phyloP scores from a whole-genome alignment of 2,329 filamentous ascomycete species.

The Chalaropsis thielavioides region DNA sequence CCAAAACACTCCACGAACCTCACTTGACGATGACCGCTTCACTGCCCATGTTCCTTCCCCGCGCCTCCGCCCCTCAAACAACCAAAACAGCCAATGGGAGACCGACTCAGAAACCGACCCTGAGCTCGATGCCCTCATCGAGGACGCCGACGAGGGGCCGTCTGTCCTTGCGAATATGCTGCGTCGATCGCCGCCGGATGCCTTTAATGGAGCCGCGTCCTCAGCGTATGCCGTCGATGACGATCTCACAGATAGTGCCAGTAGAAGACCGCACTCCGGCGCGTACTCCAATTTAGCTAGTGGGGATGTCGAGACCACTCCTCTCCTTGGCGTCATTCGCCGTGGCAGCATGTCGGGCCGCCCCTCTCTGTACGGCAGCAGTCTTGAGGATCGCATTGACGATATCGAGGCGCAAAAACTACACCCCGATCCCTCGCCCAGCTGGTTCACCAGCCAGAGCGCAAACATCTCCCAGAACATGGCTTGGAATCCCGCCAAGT shows the following conservation, averaged over 20 bases:
- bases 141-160: slow-evolving; percentile 24
- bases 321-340: slow-evolving; percentile 21
- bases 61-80: neutral
- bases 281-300: slow-evolving; percentile 15
- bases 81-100: slow-evolving; percentile 7
- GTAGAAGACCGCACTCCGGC: neutral
- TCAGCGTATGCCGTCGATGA: neutral
- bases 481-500: slow-evolving; percentile 48
- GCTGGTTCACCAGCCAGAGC: slow-evolving; percentile 4
- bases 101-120: slow-evolving; percentile 9
- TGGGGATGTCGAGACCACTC: slow-evolving; percentile 17
- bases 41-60: slow-evolving; percentile 7
- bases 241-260: neutral
- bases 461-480: neutral
- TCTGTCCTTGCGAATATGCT: slow-evolving; percentile 38
- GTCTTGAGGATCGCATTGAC: neutral
- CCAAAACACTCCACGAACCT: slow-evolving; percentile 22
- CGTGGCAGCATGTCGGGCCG: slow-evolving; percentile 3
- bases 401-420: slow-evolving; percentile 3
- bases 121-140: slow-evolving; percentile 14
- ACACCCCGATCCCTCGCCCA: neutral
- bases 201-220: slow-evolving; percentile 19
- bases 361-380: slow-evolving; percentile 3
- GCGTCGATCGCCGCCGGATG: slow-evolving; percentile 34
- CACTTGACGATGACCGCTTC: slow-evolving; percentile 20